Conservation (phyloP, 305 asterid genomes). For the Andrographis paniculata region DNA sequence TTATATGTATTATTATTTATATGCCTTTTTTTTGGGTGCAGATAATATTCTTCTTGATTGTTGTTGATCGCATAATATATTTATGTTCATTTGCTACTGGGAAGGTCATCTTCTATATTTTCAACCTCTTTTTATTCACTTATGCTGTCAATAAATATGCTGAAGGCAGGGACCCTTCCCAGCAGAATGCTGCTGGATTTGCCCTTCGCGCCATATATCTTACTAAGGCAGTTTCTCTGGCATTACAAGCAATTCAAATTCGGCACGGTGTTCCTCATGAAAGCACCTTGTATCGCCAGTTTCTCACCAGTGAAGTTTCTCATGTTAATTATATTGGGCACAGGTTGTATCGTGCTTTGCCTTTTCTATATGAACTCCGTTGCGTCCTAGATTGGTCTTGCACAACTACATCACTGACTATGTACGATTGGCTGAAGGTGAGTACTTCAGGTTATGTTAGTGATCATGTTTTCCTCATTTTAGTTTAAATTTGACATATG, state of each 20-base stretch:
- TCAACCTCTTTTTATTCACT: constrained; percentile 80
- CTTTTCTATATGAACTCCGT: constrained; percentile 86
- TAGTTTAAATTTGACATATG: no score
- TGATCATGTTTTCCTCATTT: constrained; percentile 14
- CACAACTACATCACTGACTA: constrained; percentile 85
- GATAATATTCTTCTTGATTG: constrained; percentile 88
- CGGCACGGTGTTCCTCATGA: constrained; percentile 86
- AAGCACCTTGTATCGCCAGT: constrained; percentile 93
- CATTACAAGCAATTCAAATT: constrained; percentile 90
- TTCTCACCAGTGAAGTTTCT: constrained; percentile 86
- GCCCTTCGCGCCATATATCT: constrained; percentile 91
- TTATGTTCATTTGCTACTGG: constrained; percentile 85
- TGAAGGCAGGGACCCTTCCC: constrained; percentile 73
- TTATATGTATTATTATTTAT: no score
- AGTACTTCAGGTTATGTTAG: no score
- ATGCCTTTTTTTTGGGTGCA: constrained; percentile 50
- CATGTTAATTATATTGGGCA: constrained; percentile 78
- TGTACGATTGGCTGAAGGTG: constrained; percentile 99
- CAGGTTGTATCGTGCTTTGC: constrained; percentile 94
- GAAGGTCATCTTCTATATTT: constrained; percentile 86
- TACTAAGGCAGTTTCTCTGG: constrained; percentile 76
- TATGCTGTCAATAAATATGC: constrained; percentile 74
- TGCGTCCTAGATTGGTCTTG: constrained; percentile 99
- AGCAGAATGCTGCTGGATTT: constrained; percentile 71
- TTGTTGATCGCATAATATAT: constrained; percentile 90